Base-by-base conservation (phyloP, 306 rosid genomes). In the Dryas drummondii region DNA sequence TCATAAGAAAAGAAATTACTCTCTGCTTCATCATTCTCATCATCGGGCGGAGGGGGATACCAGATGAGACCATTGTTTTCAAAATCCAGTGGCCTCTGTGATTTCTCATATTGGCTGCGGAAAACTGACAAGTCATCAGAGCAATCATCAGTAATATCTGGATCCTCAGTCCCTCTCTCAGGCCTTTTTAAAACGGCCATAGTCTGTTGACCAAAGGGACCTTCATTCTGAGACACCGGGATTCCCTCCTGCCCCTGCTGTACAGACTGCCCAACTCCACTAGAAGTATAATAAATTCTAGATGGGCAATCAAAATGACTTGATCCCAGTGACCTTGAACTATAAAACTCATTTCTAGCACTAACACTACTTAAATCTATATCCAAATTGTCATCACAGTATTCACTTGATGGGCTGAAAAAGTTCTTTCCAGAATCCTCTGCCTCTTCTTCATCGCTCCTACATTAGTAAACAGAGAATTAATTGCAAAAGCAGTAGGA, bases 1-100 rank as follows among this genome's bases (percentile, higher is more conserved):
- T 94, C 97, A 66, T 90, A 94, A 27, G 89, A 56, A 77, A 90
- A 86, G 75, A 86, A 85, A 73, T 83, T 84, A 61, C 80, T 83
- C 63, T 92, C 99, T 19, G 74, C 83, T 47, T 92, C 97, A 37
- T 87, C 88, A 74, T 82, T 79, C 81, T 81, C 97, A 82, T 88
- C 86, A 46, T 84, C 97, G 48, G 97, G 97, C 0, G 88, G 96
- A 74, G 97, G 97, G 16, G 99, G 97, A 61, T 84, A 87, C 97
- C 97, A 94, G 71, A 94, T 87, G 66, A 17, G 90, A 79, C 85
- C 91, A 80, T 88, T 89, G 85, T 90, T 87, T 84, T 85, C 93
- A 87, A 94, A 94, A 89, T 88, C 97, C 86, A 91, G 85, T 17
- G 96, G 94, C 80, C 91, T 85, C 73, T 70, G 86, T 50, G 80